Evolutionary conservation across 805 yeast genomes (phyloP), one percentile per base, ranked within the genome.

Genomic region (Cyberlindnera japonica): DNA sequence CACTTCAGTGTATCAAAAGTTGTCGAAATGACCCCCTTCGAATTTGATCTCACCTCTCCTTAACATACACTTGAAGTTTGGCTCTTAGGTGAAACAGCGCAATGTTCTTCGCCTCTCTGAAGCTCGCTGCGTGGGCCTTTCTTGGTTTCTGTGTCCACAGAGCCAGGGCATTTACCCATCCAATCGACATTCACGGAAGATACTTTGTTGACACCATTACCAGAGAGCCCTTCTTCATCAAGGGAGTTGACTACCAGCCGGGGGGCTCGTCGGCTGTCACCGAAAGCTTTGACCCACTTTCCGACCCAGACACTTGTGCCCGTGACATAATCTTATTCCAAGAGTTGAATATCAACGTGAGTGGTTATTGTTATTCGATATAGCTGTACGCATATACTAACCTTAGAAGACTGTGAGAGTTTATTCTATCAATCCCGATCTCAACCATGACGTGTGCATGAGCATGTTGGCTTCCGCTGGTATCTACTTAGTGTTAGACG

Each of bases 221-320:
- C 1, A 69, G 75, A 24, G 79, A 81, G 45, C 90, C 90, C 8
- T 90, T 91, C 57, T 81, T 72, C 52, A 72, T 90, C 26, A 81
- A 77, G 61, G 98, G 98, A 15, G 84, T 91, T 1, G 98, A 91
- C 61, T 90, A 90, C 58, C 97, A 91, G 57, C 97, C 97, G 0
- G 97, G 97, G 9, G 98, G 97, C 0, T 81, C 95, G 0, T 81
- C 95, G 0, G 90, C 81, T 0, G 80, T 79, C 18, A 67, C 67
- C n/a, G 62, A 54, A 3, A 45, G 54, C 6, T 58, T 51, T 9
- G 98, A 91, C 57, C 96, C 96, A 0, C 68, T 91, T 31, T 82
- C 95, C 2, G 82, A 87, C 53, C 72, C 79, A 4, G 64, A 72
- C 11, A 55, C 62, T 15, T 91, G 98, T 66, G 83, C 90, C 5